phyloP scores from a whole-genome alignment of 306 rosid genomes.

The Sicyos edulis region DNA sequence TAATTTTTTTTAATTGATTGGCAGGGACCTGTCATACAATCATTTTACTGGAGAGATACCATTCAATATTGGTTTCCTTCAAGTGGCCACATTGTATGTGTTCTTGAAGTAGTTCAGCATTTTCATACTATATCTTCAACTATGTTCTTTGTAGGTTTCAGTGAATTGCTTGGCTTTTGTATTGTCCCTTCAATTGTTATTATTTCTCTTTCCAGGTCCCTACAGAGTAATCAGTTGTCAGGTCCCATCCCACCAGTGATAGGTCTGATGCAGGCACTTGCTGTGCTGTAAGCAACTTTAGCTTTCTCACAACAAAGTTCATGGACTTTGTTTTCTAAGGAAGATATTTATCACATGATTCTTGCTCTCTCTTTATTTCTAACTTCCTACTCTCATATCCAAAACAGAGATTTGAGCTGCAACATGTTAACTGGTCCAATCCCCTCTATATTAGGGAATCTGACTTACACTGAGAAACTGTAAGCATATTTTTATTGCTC shows the following conservation, averaged over 20 bases:
- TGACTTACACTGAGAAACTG: slow-evolving; percentile 88
- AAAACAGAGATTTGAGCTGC: slow-evolving; percentile 79
- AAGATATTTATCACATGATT: background rate
- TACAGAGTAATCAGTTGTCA: slow-evolving; percentile 83
- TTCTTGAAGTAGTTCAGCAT: slow-evolving; percentile 5
- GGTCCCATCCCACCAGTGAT: slow-evolving; percentile 81
- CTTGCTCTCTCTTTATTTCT: slow-evolving; percentile 4
- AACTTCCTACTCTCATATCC: background rate
- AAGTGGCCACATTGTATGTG: slow-evolving; percentile 81
- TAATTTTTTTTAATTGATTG: background rate
- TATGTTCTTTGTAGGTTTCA: background rate
- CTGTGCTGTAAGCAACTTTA: slow-evolving; percentile 71
- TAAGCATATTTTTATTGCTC: slow-evolving; percentile 31
- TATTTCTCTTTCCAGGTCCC: slow-evolving; percentile 48
- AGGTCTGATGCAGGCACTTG: slow-evolving; percentile 98
- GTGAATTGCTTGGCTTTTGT: background rate
- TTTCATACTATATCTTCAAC: background rate
- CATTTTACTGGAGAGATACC: slow-evolving; percentile 78
- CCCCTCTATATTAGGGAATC: slow-evolving; percentile 84
- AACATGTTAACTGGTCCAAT: slow-evolving; percentile 71
- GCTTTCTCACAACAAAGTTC: slow-evolving; percentile 15
- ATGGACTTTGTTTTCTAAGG: background rate
- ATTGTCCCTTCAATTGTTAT: background rate
- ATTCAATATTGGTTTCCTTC: slow-evolving; percentile 78
- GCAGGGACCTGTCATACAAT: slow-evolving; percentile 82